Percentiles rank a stretch among this genome's conserved stretches.
phyloP scores from a whole-genome alignment of 441 rosid species.

The Codiaeum variegatum region DNA sequence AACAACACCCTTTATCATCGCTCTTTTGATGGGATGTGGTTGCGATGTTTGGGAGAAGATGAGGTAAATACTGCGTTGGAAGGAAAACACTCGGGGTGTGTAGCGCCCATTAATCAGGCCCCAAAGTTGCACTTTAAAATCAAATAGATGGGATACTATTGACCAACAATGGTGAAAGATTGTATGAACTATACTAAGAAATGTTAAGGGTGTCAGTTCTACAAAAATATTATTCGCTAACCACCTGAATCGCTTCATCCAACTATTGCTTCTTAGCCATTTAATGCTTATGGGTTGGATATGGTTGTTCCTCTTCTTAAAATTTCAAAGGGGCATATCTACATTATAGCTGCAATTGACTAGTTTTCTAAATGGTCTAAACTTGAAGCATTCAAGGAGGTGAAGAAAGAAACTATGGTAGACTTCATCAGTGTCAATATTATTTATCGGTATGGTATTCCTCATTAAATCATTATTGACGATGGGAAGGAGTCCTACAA shows the following conservation, averaged over 20 bases:
- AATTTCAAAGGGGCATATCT: not conserved
- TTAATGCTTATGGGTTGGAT: conserved; percentile 15
- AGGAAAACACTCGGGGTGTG: not conserved
- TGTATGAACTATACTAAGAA: not conserved
- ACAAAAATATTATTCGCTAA: not conserved
- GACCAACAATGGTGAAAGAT: conserved; percentile 9
- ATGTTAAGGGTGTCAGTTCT: conserved; percentile 4
- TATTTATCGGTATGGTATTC: not conserved
- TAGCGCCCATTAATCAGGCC: no score
- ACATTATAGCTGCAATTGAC: not conserved
- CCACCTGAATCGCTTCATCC: not conserved
- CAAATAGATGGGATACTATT: conserved; percentile 11
- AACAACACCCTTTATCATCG: not conserved
- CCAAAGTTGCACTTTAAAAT: not conserved
- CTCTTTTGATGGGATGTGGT: not conserved
- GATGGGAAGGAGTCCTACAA: not conserved
- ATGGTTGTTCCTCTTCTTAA: not conserved
- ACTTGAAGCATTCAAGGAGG: not conserved
- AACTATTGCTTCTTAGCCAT: not conserved
- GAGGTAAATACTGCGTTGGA: not conserved
- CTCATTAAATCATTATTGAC: not conserved
- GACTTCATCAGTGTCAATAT: not conserved
- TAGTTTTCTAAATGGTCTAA: not conserved
- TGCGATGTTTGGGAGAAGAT: not conserved
- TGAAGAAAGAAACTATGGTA: not conserved